Conservation (phyloP, 495 filamentous ascomycete species). For the Articulospora tetracladia region DNA sequence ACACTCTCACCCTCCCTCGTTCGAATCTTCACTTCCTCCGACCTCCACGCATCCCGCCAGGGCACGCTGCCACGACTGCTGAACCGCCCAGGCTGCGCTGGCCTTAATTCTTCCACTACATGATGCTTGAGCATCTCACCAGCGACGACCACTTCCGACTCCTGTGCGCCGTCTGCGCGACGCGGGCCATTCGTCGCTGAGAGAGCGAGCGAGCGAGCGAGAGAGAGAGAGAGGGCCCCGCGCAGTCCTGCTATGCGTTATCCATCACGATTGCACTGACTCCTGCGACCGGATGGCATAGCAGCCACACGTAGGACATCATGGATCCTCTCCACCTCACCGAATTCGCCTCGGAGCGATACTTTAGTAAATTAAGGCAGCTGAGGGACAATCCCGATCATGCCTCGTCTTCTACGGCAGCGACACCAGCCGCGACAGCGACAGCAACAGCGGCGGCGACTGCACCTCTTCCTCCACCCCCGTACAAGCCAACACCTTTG, state of each 20-base stretch:
- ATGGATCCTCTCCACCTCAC: constrained; percentile 54
- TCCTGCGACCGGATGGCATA: constrained; percentile 27
- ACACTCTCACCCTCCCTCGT: too few species aligned
- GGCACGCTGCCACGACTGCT: constrained; percentile 11
- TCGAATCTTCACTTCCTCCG: background rate
- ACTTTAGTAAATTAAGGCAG: constrained; percentile 43
- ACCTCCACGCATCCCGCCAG: background rate
- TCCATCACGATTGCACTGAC: constrained; percentile 10
- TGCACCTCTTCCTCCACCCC: background rate
- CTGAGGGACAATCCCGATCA: constrained; percentile 20
- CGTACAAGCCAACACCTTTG: constrained; percentile 21
- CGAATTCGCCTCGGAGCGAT: constrained; percentile 55
- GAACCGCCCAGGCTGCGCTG: background rate
- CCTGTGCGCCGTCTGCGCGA: constrained; percentile 28
- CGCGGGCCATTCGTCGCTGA: constrained; percentile 31
- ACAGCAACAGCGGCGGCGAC: constrained; percentile 1
- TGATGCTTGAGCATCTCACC: constrained; percentile 43
- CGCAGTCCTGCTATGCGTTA: constrained; percentile 23
- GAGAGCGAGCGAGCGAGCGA: too few species aligned
- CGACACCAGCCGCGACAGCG: too few species aligned
- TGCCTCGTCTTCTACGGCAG: constrained; percentile 1
- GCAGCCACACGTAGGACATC: constrained; percentile 26
- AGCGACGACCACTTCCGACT: constrained; percentile 28
- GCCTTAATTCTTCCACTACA: constrained; percentile 22
- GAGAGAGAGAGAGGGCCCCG: constrained; percentile 17